Conservation (phyloP, 805 yeast species). For the Candida montana region DNA sequence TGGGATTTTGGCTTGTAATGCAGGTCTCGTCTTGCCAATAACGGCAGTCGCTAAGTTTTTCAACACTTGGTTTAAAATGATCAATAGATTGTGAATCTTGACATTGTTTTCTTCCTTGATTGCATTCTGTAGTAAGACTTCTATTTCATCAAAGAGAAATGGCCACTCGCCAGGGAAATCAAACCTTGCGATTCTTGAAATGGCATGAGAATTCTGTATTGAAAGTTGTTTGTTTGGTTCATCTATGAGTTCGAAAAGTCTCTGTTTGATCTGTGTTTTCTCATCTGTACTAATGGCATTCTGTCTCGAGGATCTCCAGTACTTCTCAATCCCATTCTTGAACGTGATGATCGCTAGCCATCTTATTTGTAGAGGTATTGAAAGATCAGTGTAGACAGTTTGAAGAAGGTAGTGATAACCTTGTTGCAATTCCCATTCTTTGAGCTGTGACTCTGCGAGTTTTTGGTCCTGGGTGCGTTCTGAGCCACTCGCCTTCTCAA, state of each 20-base stretch:
- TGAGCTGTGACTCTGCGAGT: slow-evolving; percentile 64
- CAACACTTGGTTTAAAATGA: slow-evolving; percentile 70
- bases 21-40: slow-evolving; percentile 77
- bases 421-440: slow-evolving; percentile 59
- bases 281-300: slow-evolving; percentile 59
- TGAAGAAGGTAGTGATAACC: slow-evolving; percentile 58
- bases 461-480: slow-evolving; percentile 49
- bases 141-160: slow-evolving; percentile 60
- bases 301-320: slow-evolving; percentile 71
- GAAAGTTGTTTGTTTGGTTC: slow-evolving; percentile 72
- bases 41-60: slow-evolving; percentile 70
- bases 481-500: slow-evolving; percentile 46
- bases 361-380: slow-evolving; percentile 58
- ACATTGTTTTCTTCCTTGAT: slow-evolving; percentile 41
- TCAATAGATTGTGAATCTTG: slow-evolving; percentile 55
- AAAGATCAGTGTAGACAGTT: slow-evolving; percentile 53
- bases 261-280: slow-evolving; percentile 53
- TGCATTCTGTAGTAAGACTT: slow-evolving; percentile 38
- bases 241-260: slow-evolving; percentile 53
- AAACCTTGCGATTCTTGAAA: slow-evolving; percentile 69
- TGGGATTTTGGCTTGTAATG: slow-evolving; percentile 69
- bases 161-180: slow-evolving; percentile 94
- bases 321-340: slow-evolving; percentile 80
- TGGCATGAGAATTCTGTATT: slow-evolving; percentile 80
- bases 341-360: slow-evolving; percentile 87